Percentiles rank a stretch among this genome's conserved stretches.
These are phyloP conservation scores for Spongospora subterranea DNA, from an alignment of 208 protist species.

Conservation along the genomic window DNA sequence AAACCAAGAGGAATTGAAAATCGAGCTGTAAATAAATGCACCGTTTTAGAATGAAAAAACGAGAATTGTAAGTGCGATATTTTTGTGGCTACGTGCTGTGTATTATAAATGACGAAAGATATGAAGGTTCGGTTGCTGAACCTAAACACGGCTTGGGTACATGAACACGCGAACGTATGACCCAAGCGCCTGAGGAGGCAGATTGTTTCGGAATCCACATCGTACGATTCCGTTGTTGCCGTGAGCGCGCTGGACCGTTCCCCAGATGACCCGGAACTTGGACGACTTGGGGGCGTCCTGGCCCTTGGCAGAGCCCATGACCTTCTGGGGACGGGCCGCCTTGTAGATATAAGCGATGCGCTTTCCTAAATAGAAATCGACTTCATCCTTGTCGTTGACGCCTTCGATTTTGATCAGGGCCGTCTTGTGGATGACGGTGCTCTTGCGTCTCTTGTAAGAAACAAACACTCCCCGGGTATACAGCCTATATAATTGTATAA, in stretches of 20 bases:
- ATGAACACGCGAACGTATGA: conserved; percentile 94
- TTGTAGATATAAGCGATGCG: conserved; percentile 96
- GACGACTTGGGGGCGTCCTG: background rate
- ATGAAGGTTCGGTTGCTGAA: too few species aligned
- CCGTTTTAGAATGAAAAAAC: too few species aligned
- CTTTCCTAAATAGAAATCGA: conserved; percentile 98
- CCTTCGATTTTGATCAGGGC: conserved; percentile 76
- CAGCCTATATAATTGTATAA: conserved; percentile 20
- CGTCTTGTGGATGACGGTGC: background rate
- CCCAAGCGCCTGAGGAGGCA: conserved; percentile 93
- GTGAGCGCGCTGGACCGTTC: conserved; percentile 91
- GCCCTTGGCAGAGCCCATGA: conserved; percentile 21
- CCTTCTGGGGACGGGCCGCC: conserved; percentile 83
- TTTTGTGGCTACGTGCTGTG: too few species aligned
- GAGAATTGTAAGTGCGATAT: too few species aligned
- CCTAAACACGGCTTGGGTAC: conserved; percentile 94
- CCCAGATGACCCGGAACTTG: conserved; percentile 93
- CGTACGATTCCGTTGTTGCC: conserved; percentile 92
- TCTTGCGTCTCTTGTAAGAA: conserved; percentile 3
- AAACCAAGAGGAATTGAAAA: too few species aligned
- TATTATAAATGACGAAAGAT: too few species aligned
- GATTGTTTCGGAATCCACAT: conserved; percentile 93
- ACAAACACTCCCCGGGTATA: conserved; percentile 53
- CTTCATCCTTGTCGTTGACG: conserved; percentile 90
- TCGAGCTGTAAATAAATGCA: too few species aligned